These are phyloP conservation scores for Solanum pimpinellifolium DNA, from an alignment of 257 asterid genomes.

Conservation along the genomic window DNA sequence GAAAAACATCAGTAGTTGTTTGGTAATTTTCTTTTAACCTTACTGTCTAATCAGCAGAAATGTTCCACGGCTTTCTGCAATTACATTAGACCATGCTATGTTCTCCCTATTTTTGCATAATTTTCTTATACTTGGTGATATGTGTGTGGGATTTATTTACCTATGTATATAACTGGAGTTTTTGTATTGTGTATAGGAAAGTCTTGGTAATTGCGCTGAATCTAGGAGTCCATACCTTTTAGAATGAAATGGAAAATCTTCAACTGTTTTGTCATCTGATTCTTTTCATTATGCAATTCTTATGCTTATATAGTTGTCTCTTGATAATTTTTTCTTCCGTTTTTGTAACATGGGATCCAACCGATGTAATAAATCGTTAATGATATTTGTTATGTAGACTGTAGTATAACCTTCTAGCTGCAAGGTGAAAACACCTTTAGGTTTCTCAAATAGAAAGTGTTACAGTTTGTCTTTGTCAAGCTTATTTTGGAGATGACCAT, in stretches of 20 bases:
- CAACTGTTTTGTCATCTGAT: background rate
- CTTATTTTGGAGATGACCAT: background rate
- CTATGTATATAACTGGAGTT: background rate
- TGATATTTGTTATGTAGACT: background rate
- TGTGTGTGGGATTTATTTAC: background rate
- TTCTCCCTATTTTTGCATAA: background rate
- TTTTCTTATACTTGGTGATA: background rate
- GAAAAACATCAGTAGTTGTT: background rate
- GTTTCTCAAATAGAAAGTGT: background rate
- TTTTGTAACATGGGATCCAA: background rate
- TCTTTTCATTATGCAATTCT: background rate
- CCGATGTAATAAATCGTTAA: background rate
- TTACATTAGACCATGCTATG: background rate
- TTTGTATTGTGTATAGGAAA: background rate
- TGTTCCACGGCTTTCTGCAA: background rate
- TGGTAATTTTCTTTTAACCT: background rate
- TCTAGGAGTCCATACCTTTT: background rate
- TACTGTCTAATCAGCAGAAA: background rate
- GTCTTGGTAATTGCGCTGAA: background rate
- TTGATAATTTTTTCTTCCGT: background rate
- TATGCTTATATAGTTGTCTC: background rate
- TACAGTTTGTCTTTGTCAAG: background rate
- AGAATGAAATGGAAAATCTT: background rate
- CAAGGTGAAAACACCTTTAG: background rate
- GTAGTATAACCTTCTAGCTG: background rate